A percentile compares a stretch with the other conserved stretches of the same genome.
Conservation (phyloP, 140 eudicot species). For the Bidens hawaiensis region DNA sequence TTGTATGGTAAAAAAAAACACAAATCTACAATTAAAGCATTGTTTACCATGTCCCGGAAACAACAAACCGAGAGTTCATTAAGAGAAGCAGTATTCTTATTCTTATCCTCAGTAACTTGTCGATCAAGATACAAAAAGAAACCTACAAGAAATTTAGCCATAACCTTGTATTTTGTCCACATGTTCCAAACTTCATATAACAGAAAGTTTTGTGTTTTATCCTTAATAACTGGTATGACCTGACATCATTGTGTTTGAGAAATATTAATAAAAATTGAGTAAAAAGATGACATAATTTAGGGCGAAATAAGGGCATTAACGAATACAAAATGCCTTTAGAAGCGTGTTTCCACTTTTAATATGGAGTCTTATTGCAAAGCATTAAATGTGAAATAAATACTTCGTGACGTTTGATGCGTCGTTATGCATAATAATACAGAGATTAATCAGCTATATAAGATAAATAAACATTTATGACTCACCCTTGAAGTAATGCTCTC, state of each 20-base stretch:
- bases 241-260: constrained; percentile 14
- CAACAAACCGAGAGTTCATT: constrained; percentile 25
- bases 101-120: constrained; percentile 26
- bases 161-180: constrained; percentile 44
- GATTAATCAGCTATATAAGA: background rate
- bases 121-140: constrained; percentile 46
- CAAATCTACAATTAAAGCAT: background rate
- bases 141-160: constrained; percentile 48
- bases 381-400: background rate
- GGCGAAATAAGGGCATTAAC: background rate
- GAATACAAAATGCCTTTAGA: background rate
- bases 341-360: background rate
- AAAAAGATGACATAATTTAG: background rate
- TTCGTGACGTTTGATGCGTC: background rate
- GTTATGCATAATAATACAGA: background rate
- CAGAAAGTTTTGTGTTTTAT: constrained; percentile 23
- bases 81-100: constrained; percentile 21
- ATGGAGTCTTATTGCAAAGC: background rate
- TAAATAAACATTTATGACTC: background rate
- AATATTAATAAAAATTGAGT: background rate
- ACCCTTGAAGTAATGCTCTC: constrained; percentile 41
- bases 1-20: background rate
- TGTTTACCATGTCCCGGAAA: constrained; percentile 43
- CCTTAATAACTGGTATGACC: constrained; percentile 42
- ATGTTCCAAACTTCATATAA: constrained; percentile 33